These are phyloP conservation scores for Rubia yunnanensis DNA, from an alignment of 257 asterid species.

Conservation along the genomic window DNA sequence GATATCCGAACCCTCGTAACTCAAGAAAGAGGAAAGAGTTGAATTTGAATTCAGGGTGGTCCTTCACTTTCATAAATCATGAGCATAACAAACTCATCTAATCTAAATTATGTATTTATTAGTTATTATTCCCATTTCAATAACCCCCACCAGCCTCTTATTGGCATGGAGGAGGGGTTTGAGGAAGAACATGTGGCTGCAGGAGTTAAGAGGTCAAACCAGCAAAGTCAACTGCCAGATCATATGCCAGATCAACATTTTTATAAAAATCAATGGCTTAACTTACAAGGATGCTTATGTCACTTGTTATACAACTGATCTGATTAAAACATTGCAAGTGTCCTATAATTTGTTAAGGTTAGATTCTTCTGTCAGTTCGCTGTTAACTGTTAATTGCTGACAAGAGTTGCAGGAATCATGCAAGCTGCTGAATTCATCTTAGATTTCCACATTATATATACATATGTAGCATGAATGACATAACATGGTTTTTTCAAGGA, in stretches of 20 bases:
- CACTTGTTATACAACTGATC: neutral
- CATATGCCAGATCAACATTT: neutral
- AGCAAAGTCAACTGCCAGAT: conserved; percentile 12
- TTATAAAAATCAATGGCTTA: neutral
- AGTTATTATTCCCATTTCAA: neutral
- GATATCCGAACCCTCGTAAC: too few relatives aligned
- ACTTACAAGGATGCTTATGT: neutral
- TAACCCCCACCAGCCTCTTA: neutral
- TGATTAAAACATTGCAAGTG: neutral
- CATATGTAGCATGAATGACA: neutral
- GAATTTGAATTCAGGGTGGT: neutral
- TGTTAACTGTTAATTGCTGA: neutral
- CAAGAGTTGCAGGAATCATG: conserved; percentile 3
- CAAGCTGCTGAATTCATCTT: neutral
- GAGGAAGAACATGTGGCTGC: conserved; percentile 7
- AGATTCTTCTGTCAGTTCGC: neutral
- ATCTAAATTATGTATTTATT: neutral
- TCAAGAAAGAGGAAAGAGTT: neutral
- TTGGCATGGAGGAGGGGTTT: neutral
- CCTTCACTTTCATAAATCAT: neutral
- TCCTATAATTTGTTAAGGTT: neutral
- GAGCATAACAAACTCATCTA: neutral
- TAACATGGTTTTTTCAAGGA: neutral
- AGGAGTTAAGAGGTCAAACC: neutral
- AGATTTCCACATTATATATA: neutral